These are phyloP conservation scores for Backusella circina DNA, from an alignment of 192 early-diverging fungal species.

Conservation along the genomic window DNA sequence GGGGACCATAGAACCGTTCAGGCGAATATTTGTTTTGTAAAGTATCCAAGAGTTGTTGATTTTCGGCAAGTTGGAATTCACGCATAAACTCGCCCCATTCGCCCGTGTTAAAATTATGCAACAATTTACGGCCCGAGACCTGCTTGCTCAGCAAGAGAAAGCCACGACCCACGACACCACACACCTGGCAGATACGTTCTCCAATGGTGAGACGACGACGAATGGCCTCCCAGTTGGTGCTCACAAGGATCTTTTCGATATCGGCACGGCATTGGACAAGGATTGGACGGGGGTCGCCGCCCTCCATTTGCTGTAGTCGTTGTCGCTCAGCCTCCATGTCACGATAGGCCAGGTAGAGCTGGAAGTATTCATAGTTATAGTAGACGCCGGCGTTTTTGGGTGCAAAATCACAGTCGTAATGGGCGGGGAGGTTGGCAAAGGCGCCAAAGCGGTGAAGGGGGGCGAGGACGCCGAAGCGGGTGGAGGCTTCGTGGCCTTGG, in stretches of 20 bases:
- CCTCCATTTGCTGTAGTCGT: background rate
- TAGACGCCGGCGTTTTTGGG: conserved; percentile 38
- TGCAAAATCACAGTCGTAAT: conserved; percentile 34
- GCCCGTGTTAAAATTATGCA: conserved; percentile 34
- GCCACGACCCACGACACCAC: conserved; percentile 23
- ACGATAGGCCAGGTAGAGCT: conserved; percentile 32
- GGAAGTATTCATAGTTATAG: conserved; percentile 36
- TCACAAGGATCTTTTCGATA: conserved; percentile 26
- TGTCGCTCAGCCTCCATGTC: conserved; percentile 24
- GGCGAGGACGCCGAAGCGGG: conserved; percentile 10
- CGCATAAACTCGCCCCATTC: conserved; percentile 32
- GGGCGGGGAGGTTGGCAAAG: conserved; percentile 29
- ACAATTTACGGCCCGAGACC: conserved; percentile 32
- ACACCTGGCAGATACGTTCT: conserved; percentile 33
- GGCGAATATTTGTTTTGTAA: conserved; percentile 24
- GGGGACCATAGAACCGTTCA: conserved; percentile 12
- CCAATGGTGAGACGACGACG: conserved; percentile 38
- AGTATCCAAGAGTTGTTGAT: conserved; percentile 11
- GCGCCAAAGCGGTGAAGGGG: conserved; percentile 26
- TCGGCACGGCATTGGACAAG: conserved; percentile 32
- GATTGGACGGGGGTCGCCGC: conserved; percentile 12
- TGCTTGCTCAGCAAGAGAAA: conserved; percentile 29
- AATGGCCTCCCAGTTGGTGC: conserved; percentile 38
- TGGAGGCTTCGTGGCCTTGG: conserved; percentile 20
- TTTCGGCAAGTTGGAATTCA: conserved; percentile 26